Evolutionary conservation across 345 rosid species (phyloP).

Genomic region (Firmiana major): DNA sequence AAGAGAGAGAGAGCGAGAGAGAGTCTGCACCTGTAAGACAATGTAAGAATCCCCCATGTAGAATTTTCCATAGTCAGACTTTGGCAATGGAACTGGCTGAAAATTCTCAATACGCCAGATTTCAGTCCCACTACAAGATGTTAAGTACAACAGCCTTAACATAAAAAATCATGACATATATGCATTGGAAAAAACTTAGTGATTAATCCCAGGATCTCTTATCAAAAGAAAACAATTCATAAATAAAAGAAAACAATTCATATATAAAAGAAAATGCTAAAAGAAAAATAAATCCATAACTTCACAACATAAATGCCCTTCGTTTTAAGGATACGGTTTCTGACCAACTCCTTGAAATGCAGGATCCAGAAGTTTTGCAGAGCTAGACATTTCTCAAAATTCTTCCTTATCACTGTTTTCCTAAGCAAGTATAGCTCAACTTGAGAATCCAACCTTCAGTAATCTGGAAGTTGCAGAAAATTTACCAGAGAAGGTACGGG

Average conservation of each 20-base stretch:
- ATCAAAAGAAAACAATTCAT: not conserved
- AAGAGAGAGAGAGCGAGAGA: conserved; percentile 8
- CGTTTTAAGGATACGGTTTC: conserved; percentile 72
- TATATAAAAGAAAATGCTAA: not conserved
- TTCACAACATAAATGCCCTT: conserved; percentile 14
- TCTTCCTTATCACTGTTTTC: conserved; percentile 15
- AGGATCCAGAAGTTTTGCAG: conserved; percentile 81
- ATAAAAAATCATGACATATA: conserved; percentile 13
- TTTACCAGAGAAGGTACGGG: conserved; percentile 9
- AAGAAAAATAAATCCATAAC: not conserved
- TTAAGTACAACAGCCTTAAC: conserved; percentile 49
- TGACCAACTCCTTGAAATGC: conserved; percentile 97
- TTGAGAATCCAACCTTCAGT: conserved; percentile 11
- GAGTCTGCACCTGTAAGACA: conserved; percentile 66
- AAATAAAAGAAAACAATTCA: not conserved
- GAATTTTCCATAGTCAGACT: conserved; percentile 92
- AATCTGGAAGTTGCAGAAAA: conserved; percentile 15
- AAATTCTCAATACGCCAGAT: conserved; percentile 98
- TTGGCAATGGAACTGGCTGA: conserved; percentile 79
- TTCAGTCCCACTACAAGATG: conserved; percentile 77
- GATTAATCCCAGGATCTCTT: not conserved
- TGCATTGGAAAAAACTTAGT: conserved; percentile 8
- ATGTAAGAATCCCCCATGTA: conserved; percentile 94
- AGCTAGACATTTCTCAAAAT: conserved; percentile 57
- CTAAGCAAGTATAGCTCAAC: not conserved